A percentile compares a stretch with the other conserved stretches of the same genome.
Evolutionary conservation across 768 basidiomycete genomes (phyloP).

Genomic region (Fistulinella prunicolor): DNA sequence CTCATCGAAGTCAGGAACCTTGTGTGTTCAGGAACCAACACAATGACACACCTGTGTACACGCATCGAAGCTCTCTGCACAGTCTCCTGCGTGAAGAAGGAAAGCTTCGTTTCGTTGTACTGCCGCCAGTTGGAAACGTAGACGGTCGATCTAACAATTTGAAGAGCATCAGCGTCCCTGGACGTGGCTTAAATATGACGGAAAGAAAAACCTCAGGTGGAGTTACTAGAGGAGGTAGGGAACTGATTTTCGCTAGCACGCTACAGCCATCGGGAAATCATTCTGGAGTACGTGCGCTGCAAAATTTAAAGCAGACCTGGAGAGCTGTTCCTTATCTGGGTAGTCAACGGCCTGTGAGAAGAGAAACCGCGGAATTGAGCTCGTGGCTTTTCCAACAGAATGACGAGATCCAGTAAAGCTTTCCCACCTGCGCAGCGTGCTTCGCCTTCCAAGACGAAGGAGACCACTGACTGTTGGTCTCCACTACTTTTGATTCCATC

Average conservation of each 20-base stretch:
- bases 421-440: slow-evolving; percentile 66
- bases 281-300: neutral
- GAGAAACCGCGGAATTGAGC: slow-evolving; percentile 1
- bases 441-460: slow-evolving; percentile 80
- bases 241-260: slow-evolving; percentile 72
- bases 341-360: slow-evolving; percentile 62
- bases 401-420: neutral
- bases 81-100: slow-evolving; percentile 95
- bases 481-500: slow-evolving; percentile 11
- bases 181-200: neutral
- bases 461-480: slow-evolving; percentile 54
- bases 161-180: slow-evolving; percentile 28
- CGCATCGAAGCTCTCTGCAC: slow-evolving; percentile 93
- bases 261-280: slow-evolving; percentile 34
- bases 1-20: slow-evolving; percentile 1
- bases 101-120: slow-evolving; percentile 90
- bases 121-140: slow-evolving; percentile 73
- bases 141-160: slow-evolving; percentile 64
- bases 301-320: slow-evolving; percentile 41
- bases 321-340: slow-evolving; percentile 58
- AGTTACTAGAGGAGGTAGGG: slow-evolving; percentile 87
- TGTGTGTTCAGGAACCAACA: slow-evolving; percentile 10
- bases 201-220: slow-evolving; percentile 77
- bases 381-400: neutral
- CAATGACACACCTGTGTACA: slow-evolving; percentile 67